These are phyloP conservation scores for Anthracocystis panici-leucophaei DNA, from an alignment of 1,284 basidiomycete species.

Conservation along the genomic window DNA sequence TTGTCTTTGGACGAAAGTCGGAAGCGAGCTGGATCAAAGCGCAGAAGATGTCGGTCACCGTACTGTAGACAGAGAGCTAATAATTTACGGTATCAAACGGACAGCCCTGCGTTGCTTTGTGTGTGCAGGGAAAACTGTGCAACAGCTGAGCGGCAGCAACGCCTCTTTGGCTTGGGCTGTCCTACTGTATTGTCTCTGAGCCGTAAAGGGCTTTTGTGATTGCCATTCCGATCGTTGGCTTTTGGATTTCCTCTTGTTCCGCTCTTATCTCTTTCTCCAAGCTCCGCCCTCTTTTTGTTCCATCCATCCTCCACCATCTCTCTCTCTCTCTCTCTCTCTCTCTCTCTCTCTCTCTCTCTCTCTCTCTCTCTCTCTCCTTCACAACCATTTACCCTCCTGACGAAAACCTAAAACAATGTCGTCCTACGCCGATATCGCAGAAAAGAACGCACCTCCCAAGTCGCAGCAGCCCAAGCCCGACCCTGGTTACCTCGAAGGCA, in stretches of 20 bases:
- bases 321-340: no score
- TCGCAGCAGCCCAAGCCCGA: constrained; percentile 56
- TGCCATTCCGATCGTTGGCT: constrained; percentile 1
- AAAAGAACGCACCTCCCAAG: constrained; percentile 51
- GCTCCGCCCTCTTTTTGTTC: background rate
- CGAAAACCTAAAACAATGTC: constrained; percentile 14
- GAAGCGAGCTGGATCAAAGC: constrained; percentile 5
- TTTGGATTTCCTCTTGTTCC: background rate
- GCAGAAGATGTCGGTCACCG: background rate
- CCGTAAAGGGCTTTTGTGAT: no score
- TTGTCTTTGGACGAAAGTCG: background rate
- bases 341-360: no score
- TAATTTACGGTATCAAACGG: background rate
- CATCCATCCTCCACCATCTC: background rate
- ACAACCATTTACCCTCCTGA: background rate
- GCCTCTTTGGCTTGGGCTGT: no score
- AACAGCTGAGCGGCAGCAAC: no score
- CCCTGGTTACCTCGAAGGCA: constrained; percentile 50
- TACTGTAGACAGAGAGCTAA: background rate
- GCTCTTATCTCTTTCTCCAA: background rate
- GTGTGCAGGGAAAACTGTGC: background rate
- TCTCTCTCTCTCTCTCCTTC: no score
- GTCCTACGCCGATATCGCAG: constrained; percentile 58
- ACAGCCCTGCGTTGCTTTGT: background rate
- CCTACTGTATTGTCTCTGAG: no score